These are phyloP conservation scores for Tetracladium setigerum DNA, from an alignment of 495 filamentous ascomycete species.

Conservation along the genomic window DNA sequence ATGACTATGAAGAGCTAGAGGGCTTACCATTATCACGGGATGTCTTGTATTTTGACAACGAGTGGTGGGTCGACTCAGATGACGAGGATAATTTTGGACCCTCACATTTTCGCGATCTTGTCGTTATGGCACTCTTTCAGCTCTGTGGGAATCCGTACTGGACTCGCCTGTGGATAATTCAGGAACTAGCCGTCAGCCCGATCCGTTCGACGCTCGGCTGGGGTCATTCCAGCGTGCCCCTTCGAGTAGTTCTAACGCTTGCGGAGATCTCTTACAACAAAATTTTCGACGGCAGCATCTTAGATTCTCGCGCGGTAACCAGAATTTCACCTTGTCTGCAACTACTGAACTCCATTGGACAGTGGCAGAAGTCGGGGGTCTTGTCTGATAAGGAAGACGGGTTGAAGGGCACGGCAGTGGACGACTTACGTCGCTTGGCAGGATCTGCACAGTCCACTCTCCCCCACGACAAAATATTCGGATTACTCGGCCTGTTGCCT, in stretches of 20 bases:
- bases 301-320: background rate
- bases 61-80: conserved; percentile 2
- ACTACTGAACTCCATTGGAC: conserved; percentile 8
- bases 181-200: conserved; percentile 14
- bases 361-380: conserved; percentile 8
- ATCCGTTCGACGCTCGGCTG: conserved; percentile 9
- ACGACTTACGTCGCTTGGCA: conserved; percentile 12
- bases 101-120: conserved; percentile 8
- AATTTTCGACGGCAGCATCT: conserved; percentile 1
- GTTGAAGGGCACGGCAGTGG: conserved; percentile 7
- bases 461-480: conserved; percentile 12
- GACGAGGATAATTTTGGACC: conserved; percentile 6
- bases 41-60: background rate
- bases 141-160: conserved; percentile 12
- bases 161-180: conserved; percentile 14
- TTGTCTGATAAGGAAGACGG: conserved; percentile 11
- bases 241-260: conserved; percentile 8
- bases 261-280: conserved; percentile 11
- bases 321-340: conserved; percentile 7
- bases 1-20: conserved; percentile 10
- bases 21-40: conserved; percentile 2
- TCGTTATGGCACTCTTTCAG: conserved; percentile 2
- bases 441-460: conserved; percentile 10
- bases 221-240: conserved; percentile 6
- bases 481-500: conserved; percentile 12